Conservation (phyloP, 1,284 basidiomycete species). For the Moniliella sp. region DNA sequence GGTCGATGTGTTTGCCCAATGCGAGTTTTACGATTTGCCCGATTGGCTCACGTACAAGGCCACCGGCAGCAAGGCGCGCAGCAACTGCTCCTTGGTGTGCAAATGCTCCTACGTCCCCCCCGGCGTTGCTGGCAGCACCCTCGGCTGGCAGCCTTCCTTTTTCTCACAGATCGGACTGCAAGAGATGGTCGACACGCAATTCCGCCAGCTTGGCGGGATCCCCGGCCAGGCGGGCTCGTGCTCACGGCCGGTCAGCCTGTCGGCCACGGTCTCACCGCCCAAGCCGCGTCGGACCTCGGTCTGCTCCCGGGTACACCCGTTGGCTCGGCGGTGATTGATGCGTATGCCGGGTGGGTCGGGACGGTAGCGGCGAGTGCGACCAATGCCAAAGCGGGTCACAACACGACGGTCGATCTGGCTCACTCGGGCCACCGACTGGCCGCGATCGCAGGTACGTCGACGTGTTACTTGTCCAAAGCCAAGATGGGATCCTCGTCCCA, state of each 20-base stretch:
- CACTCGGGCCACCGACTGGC: conserved; percentile 49
- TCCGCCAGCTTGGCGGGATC: conserved; percentile 55
- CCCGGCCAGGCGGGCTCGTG: conserved; percentile 43
- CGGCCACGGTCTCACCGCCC: conserved; percentile 55
- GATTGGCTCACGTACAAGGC: conserved; percentile 87
- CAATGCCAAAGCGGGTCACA: conserved; percentile 37
- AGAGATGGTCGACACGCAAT: conserved; percentile 41
- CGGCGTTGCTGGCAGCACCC: conserved; percentile 34
- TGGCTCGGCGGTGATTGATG: conserved; percentile 82
- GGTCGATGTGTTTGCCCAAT: conserved; percentile 49
- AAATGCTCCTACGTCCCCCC: conserved; percentile 84
- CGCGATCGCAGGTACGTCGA: conserved; percentile 81
- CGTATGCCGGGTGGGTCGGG: conserved; percentile 97
- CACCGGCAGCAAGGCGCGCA: conserved; percentile 56
- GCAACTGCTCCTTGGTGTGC: conserved; percentile 79
- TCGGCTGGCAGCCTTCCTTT: conserved; percentile 29
- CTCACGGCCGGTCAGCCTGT: conserved; percentile 80
- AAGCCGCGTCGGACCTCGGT: conserved; percentile 65
- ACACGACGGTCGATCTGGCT: conserved; percentile 21
- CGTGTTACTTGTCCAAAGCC: conserved; percentile 57
- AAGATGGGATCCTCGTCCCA: conserved; percentile 60
- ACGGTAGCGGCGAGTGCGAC: conserved; percentile 65
- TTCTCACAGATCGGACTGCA: conserved; percentile 28
- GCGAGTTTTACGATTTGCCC: conserved; percentile 88
- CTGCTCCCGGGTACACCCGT: conserved; percentile 71